These are phyloP conservation scores for Pisolithus sp. DNA, from an alignment of 768 basidiomycete genomes.

Conservation along the genomic window DNA sequence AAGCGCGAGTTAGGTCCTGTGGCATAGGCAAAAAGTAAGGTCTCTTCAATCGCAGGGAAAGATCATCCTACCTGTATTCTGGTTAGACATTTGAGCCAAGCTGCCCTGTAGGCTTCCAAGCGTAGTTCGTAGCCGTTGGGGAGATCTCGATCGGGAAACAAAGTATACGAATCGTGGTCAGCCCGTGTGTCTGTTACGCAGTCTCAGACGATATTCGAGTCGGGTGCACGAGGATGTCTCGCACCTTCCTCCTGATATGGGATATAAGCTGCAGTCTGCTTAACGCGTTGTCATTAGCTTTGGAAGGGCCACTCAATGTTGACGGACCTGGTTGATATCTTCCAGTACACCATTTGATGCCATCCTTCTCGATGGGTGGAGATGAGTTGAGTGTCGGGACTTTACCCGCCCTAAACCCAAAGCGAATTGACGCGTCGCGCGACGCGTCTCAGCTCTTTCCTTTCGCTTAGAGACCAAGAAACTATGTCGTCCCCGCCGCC, in stretches of 20 bases:
- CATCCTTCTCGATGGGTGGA: constrained; percentile 5
- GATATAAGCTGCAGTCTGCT: constrained; percentile 26
- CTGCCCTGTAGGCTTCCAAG: constrained; percentile 45
- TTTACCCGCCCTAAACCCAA: constrained; percentile 41
- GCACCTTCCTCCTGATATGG: constrained; percentile 18
- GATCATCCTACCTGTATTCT: constrained; percentile 45
- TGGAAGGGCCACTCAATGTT: not conserved
- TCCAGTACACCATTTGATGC: constrained; percentile 11
- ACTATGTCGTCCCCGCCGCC: constrained; percentile 61
- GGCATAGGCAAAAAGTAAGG: not conserved
- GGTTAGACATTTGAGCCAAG: constrained; percentile 55
- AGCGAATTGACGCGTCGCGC: constrained; percentile 48
- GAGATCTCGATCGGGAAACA: constrained; percentile 26
- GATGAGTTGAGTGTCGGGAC: constrained; percentile 5
- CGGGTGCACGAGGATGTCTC: not conserved
- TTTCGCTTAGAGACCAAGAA: constrained; percentile 6
- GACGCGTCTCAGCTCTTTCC: constrained; percentile 34
- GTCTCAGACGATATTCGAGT: not conserved
- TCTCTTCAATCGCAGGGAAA: not conserved
- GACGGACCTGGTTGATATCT: constrained; percentile 23
- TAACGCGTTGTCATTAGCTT: constrained; percentile 6
- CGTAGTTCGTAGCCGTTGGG: constrained; percentile 34
- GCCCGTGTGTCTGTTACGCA: constrained; percentile 9
- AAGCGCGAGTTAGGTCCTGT: constrained; percentile 39
- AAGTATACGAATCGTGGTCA: constrained; percentile 15